phyloP scores from a whole-genome alignment of 495 filamentous ascomycete species.

The Hypoxylon crocopeplum region DNA sequence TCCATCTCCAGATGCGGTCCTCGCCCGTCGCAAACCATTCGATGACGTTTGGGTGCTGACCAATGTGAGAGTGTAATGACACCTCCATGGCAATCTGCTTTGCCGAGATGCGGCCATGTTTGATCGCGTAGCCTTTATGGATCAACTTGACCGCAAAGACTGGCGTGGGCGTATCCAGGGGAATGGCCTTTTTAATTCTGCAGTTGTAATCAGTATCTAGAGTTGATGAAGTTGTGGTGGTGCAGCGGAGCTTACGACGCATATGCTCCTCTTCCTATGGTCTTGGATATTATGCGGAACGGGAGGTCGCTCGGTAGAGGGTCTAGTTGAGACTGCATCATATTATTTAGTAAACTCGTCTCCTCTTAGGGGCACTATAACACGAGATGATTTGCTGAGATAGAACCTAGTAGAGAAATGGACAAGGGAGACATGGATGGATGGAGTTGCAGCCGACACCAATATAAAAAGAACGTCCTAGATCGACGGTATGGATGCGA shows the following conservation, averaged over 20 bases:
- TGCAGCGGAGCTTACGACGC: conserved; percentile 72
- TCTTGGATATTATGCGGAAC: conserved; percentile 93
- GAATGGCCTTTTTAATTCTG: conserved; percentile 94
- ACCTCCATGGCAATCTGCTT: conserved; percentile 91
- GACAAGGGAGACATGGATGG: conserved; percentile 4
- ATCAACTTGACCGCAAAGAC: conserved; percentile 98
- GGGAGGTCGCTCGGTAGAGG: conserved; percentile 86
- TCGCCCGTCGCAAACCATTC: conserved; percentile 87
- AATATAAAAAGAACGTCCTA: no score
- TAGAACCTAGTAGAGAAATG: conserved; percentile 3
- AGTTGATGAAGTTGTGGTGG: conserved; percentile 16
- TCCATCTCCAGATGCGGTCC: conserved; percentile 92
- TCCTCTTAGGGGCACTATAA: background rate
- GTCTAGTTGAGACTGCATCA: conserved; percentile 82
- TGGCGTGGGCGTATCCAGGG: conserved; percentile 68
- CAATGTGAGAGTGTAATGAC: conserved; percentile 83
- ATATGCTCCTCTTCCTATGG: conserved; percentile 95
- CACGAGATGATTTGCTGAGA: conserved; percentile 23
- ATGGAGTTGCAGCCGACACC: background rate
- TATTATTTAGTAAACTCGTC: conserved; percentile 35
- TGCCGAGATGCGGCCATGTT: conserved; percentile 83
- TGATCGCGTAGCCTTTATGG: conserved; percentile 91
- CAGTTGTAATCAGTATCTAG: conserved; percentile 27
- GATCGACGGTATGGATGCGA: no score
- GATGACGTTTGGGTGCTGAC: conserved; percentile 91